A percentile compares a stretch with the other conserved stretches of the same genome.
Conservation (phyloP, 495 filamentous ascomycete species). For the Parmelia sp. region DNA sequence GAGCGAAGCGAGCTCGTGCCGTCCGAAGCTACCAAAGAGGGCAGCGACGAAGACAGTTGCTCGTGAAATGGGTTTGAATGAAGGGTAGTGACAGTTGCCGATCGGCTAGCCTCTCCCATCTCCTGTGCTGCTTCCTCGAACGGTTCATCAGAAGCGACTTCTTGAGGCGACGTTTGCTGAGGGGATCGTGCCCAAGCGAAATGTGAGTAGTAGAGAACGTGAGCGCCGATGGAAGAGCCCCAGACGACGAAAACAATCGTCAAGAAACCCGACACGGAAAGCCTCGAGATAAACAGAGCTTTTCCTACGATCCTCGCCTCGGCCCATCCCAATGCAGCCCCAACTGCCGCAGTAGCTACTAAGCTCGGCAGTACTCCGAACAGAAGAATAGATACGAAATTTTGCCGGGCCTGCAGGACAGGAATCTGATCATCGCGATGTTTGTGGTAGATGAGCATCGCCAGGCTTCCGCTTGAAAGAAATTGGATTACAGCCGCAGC, state of each 20-base stretch:
- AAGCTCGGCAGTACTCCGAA: slow-evolving; percentile 24
- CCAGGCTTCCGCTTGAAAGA: slow-evolving; percentile 17
- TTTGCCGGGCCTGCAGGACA: slow-evolving; percentile 23
- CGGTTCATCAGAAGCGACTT: slow-evolving; percentile 13
- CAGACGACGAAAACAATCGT: slow-evolving; percentile 30
- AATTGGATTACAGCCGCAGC: slow-evolving; percentile 27
- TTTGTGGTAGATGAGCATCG: slow-evolving; percentile 18
- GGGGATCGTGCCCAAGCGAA: slow-evolving; percentile 26
- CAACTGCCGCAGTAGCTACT: slow-evolving; percentile 15
- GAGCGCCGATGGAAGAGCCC: slow-evolving; percentile 25
- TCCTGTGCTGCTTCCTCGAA: slow-evolving; percentile 20
- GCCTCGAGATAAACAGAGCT: slow-evolving; percentile 1
- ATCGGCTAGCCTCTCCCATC: slow-evolving; percentile 25
- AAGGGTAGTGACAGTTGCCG: slow-evolving; percentile 17
- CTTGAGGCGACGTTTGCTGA: slow-evolving; percentile 23
- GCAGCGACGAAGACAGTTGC: slow-evolving; percentile 19
- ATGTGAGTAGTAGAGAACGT: slow-evolving; percentile 25
- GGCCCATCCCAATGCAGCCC: slow-evolving; percentile 28
- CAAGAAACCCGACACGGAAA: slow-evolving; percentile 22
- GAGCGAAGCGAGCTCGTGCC: slow-evolving; percentile 48
- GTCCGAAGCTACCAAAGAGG: slow-evolving; percentile 36
- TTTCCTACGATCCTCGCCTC: slow-evolving; percentile 17
- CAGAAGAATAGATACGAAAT: slow-evolving; percentile 17
- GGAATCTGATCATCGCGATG: slow-evolving; percentile 14
- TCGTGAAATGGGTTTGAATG: slow-evolving; percentile 27